phyloP scores from a whole-genome alignment of 768 basidiomycete species.

The Russula virescens region DNA sequence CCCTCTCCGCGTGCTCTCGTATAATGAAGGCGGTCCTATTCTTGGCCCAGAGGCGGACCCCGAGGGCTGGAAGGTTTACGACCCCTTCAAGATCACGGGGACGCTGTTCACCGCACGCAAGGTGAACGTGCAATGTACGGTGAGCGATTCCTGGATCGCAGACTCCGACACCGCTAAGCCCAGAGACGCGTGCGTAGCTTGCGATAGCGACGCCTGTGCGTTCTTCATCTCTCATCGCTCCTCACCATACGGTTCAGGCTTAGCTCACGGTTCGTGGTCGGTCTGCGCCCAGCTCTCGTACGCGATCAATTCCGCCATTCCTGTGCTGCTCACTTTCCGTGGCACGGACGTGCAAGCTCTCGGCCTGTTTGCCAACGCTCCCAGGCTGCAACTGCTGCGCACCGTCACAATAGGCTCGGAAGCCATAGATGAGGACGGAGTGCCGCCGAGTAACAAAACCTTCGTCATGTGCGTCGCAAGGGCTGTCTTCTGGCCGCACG shows the following conservation, averaged over 20 bases:
- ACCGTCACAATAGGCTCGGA: constrained; percentile 41
- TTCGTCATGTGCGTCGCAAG: constrained; percentile 38
- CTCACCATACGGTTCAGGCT: not conserved
- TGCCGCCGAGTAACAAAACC: constrained; percentile 41
- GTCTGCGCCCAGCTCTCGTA: constrained; percentile 39
- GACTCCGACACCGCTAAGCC: not conserved
- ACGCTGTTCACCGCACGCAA: constrained; percentile 33
- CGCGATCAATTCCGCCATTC: constrained; percentile 47
- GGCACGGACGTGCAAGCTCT: constrained; percentile 33
- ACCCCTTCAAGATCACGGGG: constrained; percentile 32
- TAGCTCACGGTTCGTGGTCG: not conserved
- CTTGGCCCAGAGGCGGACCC: constrained; percentile 38
- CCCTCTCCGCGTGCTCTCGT: constrained; percentile 34
- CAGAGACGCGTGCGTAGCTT: constrained; percentile 31
- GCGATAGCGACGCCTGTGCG: constrained; percentile 46
- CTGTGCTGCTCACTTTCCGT: constrained; percentile 43
- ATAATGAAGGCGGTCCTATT: constrained; percentile 31
- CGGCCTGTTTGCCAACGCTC: constrained; percentile 39
- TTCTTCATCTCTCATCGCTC: not conserved
- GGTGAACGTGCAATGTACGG: constrained; percentile 31
- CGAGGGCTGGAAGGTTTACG: constrained; percentile 36
- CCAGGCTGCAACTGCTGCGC: constrained; percentile 41
- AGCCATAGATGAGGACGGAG: constrained; percentile 14
- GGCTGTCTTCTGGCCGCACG: constrained; percentile 47
- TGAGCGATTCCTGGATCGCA: constrained; percentile 25